phyloP scores from a whole-genome alignment of 345 rosid species.

The Euphorbia lathyris region DNA sequence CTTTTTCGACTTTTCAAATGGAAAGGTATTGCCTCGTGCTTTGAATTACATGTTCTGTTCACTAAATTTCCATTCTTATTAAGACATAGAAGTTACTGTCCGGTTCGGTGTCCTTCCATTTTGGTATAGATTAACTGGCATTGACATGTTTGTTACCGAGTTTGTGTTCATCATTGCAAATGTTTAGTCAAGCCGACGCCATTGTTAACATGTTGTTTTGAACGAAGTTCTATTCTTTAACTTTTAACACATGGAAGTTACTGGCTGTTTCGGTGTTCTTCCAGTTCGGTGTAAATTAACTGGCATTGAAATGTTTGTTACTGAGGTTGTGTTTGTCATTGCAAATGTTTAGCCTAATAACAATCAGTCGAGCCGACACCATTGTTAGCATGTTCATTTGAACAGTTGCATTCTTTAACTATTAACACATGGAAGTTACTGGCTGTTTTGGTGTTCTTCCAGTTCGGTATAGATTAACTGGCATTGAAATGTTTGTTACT shows the following conservation, averaged over 20 bases:
- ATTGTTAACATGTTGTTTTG: not conserved
- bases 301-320: not conserved
- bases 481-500: not conserved
- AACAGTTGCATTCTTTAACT: not conserved
- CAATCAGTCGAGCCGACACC: no score
- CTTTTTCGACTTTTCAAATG: conserved; percentile 52
- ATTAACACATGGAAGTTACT: not conserved
- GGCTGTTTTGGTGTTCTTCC: not conserved
- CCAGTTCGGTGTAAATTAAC: not conserved
- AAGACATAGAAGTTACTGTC: not conserved
- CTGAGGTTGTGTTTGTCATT: no score
- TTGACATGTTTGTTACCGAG: not conserved
- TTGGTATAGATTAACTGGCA: not conserved
- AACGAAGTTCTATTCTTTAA: not conserved
- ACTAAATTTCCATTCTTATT: not conserved
- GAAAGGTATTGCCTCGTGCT: conserved; percentile 38
- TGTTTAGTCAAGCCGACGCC: no score
- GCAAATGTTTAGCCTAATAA: no score
- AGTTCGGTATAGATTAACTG: not conserved
- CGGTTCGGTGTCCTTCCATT: not conserved
- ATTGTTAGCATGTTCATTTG: not conserved
- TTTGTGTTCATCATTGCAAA: no score
- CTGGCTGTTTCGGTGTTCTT: not conserved
- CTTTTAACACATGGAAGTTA: not conserved
- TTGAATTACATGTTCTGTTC: not conserved